These are phyloP conservation scores for Bacterosira constricta DNA, from an alignment of 108 stramenopile species.

Conservation along the genomic window DNA sequence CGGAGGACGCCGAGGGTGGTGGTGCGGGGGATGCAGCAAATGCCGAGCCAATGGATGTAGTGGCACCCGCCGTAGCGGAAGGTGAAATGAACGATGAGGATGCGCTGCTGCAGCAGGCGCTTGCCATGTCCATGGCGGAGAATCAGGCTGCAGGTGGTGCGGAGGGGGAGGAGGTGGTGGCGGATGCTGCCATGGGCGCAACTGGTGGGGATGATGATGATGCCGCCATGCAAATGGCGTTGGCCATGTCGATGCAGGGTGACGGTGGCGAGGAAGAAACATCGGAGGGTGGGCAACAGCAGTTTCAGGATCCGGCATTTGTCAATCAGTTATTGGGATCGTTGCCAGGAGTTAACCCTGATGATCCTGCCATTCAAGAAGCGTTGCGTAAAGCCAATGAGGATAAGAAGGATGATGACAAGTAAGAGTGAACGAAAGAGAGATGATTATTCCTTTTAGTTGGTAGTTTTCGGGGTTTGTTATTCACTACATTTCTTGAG, in stretches of 20 bases:
- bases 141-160: constrained; percentile 54
- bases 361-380: constrained; percentile 90
- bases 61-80: constrained; percentile 28
- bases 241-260: constrained; percentile 87
- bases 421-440: constrained; percentile 18
- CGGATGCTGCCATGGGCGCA: constrained; percentile 29
- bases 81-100: constrained; percentile 81
- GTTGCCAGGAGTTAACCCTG: constrained; percentile 89
- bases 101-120: constrained; percentile 91
- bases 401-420: constrained; percentile 58
- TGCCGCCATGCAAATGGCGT: constrained; percentile 88
- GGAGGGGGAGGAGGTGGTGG: constrained; percentile 15
- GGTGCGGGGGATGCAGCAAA: constrained; percentile 50
- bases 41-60: constrained; percentile 26
- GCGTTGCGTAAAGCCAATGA: constrained; percentile 66
- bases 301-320: constrained; percentile 83
- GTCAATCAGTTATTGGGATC: constrained; percentile 72
- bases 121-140: constrained; percentile 97
- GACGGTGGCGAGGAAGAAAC: constrained; percentile 42
- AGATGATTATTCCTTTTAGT: too few species aligned
- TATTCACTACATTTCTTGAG: too few species aligned
- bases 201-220: constrained; percentile 77
- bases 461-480: too few species aligned
- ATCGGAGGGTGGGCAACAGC: constrained; percentile 21
- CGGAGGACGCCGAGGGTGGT: constrained; percentile 34